Evolutionary conservation across 2,329 filamentous ascomycete species (phyloP).

Genomic region (Colletotrichum sojae): DNA sequence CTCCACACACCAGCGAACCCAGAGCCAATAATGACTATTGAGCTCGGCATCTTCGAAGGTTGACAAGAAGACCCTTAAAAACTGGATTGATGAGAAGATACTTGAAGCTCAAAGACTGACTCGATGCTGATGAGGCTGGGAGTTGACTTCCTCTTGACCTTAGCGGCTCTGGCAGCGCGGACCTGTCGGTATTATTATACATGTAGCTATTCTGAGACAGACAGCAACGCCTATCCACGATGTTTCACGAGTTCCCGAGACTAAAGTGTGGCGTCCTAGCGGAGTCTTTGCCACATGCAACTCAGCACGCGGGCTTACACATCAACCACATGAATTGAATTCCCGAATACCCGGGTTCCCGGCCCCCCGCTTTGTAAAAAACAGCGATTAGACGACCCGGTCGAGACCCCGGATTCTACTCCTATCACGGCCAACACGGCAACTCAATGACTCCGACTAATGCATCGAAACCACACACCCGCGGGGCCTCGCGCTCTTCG

Average conservation of each 20-base stretch:
- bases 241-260: neutral
- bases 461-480: neutral
- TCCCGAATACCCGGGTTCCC: slow-evolving; percentile 32
- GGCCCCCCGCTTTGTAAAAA: slow-evolving; percentile 15
- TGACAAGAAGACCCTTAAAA: neutral
- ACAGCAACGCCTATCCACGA: neutral
- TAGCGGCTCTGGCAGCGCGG: neutral
- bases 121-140: neutral
- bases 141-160: neutral
- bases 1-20: slow-evolving; percentile 56
- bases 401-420: neutral
- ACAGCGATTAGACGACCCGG: neutral
- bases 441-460: neutral
- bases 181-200: too few relatives aligned
- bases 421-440: neutral
- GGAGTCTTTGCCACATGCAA: neutral
- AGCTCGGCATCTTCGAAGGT: slow-evolving; percentile 6
- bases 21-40: slow-evolving; percentile 48
- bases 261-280: neutral
- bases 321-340: slow-evolving; percentile 11
- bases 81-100: too few relatives aligned
- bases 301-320: neutral
- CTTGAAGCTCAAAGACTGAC: neutral
- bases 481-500: slow-evolving; percentile 45
- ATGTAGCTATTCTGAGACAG: neutral